A percentile compares a stretch with the other conserved stretches of the same genome.
Conservation (phyloP, 2,329 filamentous ascomycete species). For the Huntiella savannae region DNA sequence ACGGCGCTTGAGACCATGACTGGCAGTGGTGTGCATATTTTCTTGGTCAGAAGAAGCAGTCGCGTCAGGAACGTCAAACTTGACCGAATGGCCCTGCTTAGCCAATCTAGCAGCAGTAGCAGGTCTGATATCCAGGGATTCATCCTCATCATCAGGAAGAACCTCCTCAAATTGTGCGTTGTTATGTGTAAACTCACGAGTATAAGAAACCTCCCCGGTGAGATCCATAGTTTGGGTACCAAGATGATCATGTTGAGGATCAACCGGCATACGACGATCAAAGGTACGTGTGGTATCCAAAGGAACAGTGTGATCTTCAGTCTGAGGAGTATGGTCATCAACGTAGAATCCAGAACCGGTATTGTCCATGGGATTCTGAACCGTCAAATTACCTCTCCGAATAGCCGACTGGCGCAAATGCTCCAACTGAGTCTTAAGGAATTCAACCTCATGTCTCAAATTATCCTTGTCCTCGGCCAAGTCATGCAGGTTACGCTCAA, state of each 20-base stretch:
- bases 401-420: slow-evolving; percentile 22
- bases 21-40: slow-evolving; percentile 16
- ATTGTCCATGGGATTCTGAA: slow-evolving; percentile 24
- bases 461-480: slow-evolving; percentile 28
- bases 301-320: slow-evolving; percentile 20
- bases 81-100: slow-evolving; percentile 10
- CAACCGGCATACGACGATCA: slow-evolving; percentile 16
- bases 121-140: slow-evolving; percentile 4
- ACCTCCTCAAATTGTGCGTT: slow-evolving; percentile 13
- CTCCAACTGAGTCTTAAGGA: slow-evolving; percentile 26
- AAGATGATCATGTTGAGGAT: slow-evolving; percentile 37
- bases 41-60: slow-evolving; percentile 15
- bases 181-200: slow-evolving; percentile 16
- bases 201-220: slow-evolving; percentile 46
- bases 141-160: slow-evolving; percentile 11
- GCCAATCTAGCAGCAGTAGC: background rate
- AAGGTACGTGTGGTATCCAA: slow-evolving; percentile 21
- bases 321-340: slow-evolving; percentile 36
- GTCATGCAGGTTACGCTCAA: slow-evolving; percentile 26
- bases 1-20: slow-evolving; percentile 25
- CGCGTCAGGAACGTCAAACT: slow-evolving; percentile 23
- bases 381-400: slow-evolving; percentile 17
- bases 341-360: slow-evolving; percentile 41
- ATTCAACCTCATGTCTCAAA: slow-evolving; percentile 28
- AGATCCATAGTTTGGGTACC: slow-evolving; percentile 88